Base-by-base conservation (phyloP, 768 basidiomycete genomes). In the Rhodocollybia butyracea region DNA sequence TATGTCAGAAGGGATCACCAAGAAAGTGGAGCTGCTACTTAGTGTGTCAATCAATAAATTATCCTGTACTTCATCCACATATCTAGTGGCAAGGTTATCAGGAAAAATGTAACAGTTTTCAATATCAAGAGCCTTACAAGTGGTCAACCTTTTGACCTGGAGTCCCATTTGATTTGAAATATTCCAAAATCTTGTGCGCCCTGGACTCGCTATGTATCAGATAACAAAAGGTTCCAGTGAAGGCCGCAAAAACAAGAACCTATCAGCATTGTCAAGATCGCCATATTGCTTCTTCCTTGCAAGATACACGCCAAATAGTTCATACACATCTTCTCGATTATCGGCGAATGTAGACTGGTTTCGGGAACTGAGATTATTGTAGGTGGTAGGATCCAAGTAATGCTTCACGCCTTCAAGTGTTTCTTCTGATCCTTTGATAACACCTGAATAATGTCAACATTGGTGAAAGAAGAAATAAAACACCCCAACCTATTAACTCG, bases 51-150 rank as follows among this genome's bases (percentile, higher is more conserved):
- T 79, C 5, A 89, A 71, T 0, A 89, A 72, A 61, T 86, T 82
- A 59, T 90, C 89, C 62, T 90, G 88, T 0, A 80, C 83, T 67
- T 90, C 88, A 43, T 90, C 88, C 2, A 90, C 76, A 61, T 88
- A 89, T 12, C 87, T 86, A n/a, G 43, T 27, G 38, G 55, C 11
- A 36, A 2, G 38, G 11, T 13, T 11, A 36, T n/a, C n/a, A n/a
- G 29, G 39, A 45, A 24, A 19, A 40, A 21, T 17, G n/a, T 42
- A 21, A 19, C 5, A n/a, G n/a, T n/a, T n/a, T n/a, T n/a, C n/a
- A n/a, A 11, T 34, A 17, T 34, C 15, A 34, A 34, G 11, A 24
- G 21, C 66, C 78, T 31, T 56, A 89, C 84, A 88, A 56, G 55
- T 75, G 82, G 57, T 88, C 79, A 10, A 87, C 66, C 43, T 70